A percentile compares a stretch with the other conserved stretches of the same genome.
Conservation (phyloP, 139 green algal species). For the Gonium pectorale region DNA sequence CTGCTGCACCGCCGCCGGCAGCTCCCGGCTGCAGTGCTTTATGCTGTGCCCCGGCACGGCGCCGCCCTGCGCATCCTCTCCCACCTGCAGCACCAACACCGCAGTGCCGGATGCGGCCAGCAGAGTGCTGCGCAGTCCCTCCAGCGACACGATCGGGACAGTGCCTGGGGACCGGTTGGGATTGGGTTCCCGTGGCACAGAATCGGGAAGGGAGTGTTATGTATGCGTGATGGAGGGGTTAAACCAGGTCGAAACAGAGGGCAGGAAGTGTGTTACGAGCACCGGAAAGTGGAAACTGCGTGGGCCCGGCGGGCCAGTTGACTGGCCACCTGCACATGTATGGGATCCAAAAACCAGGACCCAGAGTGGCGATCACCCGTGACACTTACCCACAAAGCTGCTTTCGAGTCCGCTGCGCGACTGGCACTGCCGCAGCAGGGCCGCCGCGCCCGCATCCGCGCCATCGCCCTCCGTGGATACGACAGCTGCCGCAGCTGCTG, state of each 20-base stretch:
- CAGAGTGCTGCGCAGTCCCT: not conserved
- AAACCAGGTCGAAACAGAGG: too few species aligned
- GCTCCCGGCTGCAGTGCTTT: conserved; percentile 19
- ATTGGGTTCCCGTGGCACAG: too few species aligned
- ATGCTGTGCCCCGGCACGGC: not conserved
- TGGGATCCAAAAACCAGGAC: too few species aligned
- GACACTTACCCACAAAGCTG: not conserved
- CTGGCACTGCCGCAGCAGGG: conserved; percentile 7
- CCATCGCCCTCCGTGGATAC: too few species aligned
- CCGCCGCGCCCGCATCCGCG: not conserved
- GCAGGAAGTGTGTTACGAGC: too few species aligned
- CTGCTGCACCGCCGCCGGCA: not conserved
- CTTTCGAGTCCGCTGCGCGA: not conserved
- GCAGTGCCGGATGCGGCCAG: not conserved
- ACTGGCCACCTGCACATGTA: too few species aligned
- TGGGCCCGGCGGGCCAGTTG: too few species aligned
- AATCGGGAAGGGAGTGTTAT: too few species aligned
- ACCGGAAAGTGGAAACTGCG: too few species aligned
- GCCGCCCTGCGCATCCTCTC: not conserved
- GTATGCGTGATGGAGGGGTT: too few species aligned
- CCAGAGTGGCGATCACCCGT: not conserved
- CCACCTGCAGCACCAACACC: conserved; percentile 13
- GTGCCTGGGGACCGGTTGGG: conserved; percentile 4
- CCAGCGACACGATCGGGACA: conserved; percentile 1
- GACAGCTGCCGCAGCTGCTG: too few species aligned